Percentiles rank a stretch among this genome's conserved stretches.
phyloP scores from a whole-genome alignment of 148 eudicot genomes.

The Cornus kousa region DNA sequence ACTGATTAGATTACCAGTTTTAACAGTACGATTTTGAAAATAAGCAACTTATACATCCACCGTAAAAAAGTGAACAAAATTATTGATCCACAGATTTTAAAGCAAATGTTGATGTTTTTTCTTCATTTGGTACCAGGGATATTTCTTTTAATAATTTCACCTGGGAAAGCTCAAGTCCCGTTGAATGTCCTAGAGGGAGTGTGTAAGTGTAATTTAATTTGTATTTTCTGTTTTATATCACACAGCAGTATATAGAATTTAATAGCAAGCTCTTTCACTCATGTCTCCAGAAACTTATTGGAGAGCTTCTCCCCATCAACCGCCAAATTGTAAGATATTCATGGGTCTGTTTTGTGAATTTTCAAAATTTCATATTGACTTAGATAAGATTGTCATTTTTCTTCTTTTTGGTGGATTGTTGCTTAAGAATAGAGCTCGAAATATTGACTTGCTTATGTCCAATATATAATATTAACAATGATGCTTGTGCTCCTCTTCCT shows the following conservation, averaged over 20 bases:
- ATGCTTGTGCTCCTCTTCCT: constrained; percentile 2
- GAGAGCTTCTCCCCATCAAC: constrained; percentile 48
- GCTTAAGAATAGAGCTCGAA: background rate
- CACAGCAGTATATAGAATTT: background rate
- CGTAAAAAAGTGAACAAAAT: background rate
- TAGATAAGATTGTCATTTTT: background rate
- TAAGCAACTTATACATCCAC: background rate
- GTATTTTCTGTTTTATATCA: constrained; percentile 1
- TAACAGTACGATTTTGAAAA: background rate
- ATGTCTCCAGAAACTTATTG: constrained; percentile 46
- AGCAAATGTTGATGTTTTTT: background rate
- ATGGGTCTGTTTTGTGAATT: background rate
- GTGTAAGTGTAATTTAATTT: constrained; percentile 34
- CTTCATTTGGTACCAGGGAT: constrained; percentile 35
- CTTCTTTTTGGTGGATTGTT: background rate
- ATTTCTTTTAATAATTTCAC: constrained; percentile 51
- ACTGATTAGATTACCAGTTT: background rate
- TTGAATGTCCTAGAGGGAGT: constrained; percentile 43
- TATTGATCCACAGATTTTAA: background rate
- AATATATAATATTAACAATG: background rate
- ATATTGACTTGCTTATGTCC: background rate
- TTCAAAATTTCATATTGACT: background rate
- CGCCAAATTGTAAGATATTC: constrained; percentile 36
- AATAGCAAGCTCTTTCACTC: constrained; percentile 6
- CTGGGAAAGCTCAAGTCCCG: constrained; percentile 32